These are phyloP conservation scores for Schizonepeta tenuifolia DNA, from an alignment of 257 asterid species.

Conservation along the genomic window DNA sequence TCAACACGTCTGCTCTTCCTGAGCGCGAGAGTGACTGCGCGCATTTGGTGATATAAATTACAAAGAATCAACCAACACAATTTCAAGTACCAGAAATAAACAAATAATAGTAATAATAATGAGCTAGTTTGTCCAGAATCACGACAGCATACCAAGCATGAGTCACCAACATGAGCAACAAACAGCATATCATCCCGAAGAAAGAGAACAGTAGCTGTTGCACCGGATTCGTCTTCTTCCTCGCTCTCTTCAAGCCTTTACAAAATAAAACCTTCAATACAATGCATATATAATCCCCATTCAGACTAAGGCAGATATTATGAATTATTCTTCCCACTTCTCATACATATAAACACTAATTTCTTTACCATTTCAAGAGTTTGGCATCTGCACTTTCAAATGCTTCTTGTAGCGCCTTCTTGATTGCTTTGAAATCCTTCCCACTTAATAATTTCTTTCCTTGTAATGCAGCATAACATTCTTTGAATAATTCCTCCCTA, in stretches of 20 bases:
- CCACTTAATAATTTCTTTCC: slow-evolving; percentile 61
- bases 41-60: slow-evolving; percentile 17
- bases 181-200: slow-evolving; percentile 57
- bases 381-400: slow-evolving; percentile 69
- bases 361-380: slow-evolving; percentile 68
- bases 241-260: slow-evolving; percentile 82
- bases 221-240: slow-evolving; percentile 81
- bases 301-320: slow-evolving; percentile 30
- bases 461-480: slow-evolving; percentile 75
- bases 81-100: background rate
- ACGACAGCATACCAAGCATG: slow-evolving; percentile 65
- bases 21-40: slow-evolving; percentile 81
- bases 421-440: slow-evolving; percentile 59
- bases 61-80: background rate
- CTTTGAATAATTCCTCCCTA: slow-evolving; percentile 88
- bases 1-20: slow-evolving; percentile 69
- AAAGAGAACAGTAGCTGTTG: slow-evolving; percentile 87
- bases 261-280: slow-evolving; percentile 78
- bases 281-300: slow-evolving; percentile 48
- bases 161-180: slow-evolving; percentile 90
- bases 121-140: background rate
- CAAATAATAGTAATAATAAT: background rate
- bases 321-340: slow-evolving; percentile 2
- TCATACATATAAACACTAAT: background rate
- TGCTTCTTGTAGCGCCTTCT: slow-evolving; percentile 72